Evolutionary conservation across 108 stramenopile species (phyloP), one percentile per base, ranked within the genome.

Genomic region (Cylindrotheca closterium): DNA sequence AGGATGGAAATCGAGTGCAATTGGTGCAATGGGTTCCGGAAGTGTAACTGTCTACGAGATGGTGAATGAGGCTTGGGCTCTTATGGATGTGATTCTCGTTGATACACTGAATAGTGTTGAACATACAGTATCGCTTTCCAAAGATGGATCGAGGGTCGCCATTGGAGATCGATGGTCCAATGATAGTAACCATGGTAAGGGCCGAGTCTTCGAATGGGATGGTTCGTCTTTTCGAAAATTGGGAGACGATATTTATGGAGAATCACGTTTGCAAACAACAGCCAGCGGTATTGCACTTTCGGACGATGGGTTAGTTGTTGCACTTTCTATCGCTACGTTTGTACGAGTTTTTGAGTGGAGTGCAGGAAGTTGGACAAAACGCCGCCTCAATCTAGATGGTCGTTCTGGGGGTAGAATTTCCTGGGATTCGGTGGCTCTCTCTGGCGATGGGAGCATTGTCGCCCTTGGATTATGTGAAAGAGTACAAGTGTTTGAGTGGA

Each of bases 221-320:
- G 49, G 32, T 2, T 18, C 28, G 1, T 3, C 30, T 15, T 15
- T 47, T 4, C 52, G 22, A 15, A 46, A 45, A 10, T 29, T 65
- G 45, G 78, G 78, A 3, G 23, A 42, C 15, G 37, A 49, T 2
- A 15, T 79, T 5, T 58, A 62, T 2, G 78, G 78, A 8, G 64
- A 64, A 15, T 24, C 37, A 77, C 63, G 5, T 46, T 70, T 0
- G n/a, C n/a, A n/a, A n/a, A n/a, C n/a, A n/a, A n/a, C n/a, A n/a
- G n/a, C n/a, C n/a, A n/a, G n/a, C n/a, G n/a, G n/a, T n/a, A 49
- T 83, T 21, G 51, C 78, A 1, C 32, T 83, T 25, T 79, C 78
- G 1, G 32, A 50, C 2, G 71, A 68, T 53, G 82, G 82, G 5
- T 26, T 51, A 22, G 55, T 56, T 30, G 0, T 83, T n/a, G 82